phyloP scores from a whole-genome alignment of 371 early-diverging fungal species.

The Sporodiniella umbellata region DNA sequence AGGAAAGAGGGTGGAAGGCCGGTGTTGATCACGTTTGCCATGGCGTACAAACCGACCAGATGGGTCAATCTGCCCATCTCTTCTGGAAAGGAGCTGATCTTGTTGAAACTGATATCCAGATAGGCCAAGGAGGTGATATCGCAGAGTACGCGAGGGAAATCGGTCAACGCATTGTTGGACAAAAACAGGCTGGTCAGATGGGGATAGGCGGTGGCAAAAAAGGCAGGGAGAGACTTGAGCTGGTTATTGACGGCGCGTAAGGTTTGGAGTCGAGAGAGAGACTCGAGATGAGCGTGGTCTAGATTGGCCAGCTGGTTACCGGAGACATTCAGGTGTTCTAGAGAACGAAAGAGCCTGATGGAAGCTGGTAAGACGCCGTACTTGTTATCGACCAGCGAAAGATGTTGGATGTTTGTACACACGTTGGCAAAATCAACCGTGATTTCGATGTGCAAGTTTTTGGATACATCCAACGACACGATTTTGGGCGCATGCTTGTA shows the following conservation, averaged over 20 bases:
- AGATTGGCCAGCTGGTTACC: conserved; percentile 73
- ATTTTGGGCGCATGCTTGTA: conserved; percentile 67
- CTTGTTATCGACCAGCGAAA: conserved; percentile 70
- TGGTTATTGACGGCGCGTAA: conserved; percentile 76
- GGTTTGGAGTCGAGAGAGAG: conserved; percentile 55
- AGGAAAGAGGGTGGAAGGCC: conserved; percentile 60
- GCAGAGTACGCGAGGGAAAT: conserved; percentile 45
- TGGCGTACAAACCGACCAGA: conserved; percentile 59
- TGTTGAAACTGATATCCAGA: conserved; percentile 84
- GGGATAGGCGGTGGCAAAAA: conserved; percentile 53
- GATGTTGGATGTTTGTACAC: conserved; percentile 61
- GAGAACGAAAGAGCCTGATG: conserved; percentile 50
- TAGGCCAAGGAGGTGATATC: conserved; percentile 56
- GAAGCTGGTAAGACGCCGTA: conserved; percentile 61
- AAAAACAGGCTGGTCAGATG: conserved; percentile 65
- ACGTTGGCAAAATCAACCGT: conserved; percentile 77
- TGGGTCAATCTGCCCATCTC: conserved; percentile 65
- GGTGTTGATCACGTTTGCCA: conserved; percentile 73
- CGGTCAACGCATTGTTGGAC: conserved; percentile 74
- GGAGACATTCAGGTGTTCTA: conserved; percentile 74
- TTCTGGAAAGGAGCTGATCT: conserved; percentile 71
- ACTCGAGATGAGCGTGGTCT: conserved; percentile 60
- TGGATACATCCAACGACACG: conserved; percentile 67
- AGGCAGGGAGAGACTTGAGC: conserved; percentile 61
- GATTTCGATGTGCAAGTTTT: conserved; percentile 68